These are phyloP conservation scores for Paramecium biaurelia DNA, from an alignment of 73 alveolate species.

Conservation along the genomic window DNA sequence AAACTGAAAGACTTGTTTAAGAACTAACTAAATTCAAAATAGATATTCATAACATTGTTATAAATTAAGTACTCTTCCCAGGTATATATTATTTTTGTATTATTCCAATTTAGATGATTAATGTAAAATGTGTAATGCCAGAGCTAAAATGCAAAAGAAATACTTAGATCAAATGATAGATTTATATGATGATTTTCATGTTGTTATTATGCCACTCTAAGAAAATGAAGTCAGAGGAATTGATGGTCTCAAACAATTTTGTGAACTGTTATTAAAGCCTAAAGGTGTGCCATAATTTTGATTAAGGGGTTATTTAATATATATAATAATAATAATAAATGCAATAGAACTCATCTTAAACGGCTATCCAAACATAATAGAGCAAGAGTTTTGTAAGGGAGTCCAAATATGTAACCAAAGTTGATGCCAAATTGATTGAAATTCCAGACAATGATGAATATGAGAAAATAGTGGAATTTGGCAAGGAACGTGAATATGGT, in stretches of 20 bases:
- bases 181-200: slow-evolving; percentile 94
- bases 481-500: slow-evolving; percentile 30
- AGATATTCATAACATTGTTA: slow-evolving; percentile 96
- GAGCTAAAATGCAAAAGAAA: slow-evolving; percentile 97
- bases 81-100: neutral
- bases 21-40: slow-evolving; percentile 95
- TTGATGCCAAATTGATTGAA: neutral
- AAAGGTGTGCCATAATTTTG: slow-evolving; percentile 42
- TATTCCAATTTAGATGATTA: slow-evolving; percentile 68
- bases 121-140: slow-evolving; percentile 94
- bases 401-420: neutral
- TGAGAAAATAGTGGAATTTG: neutral
- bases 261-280: slow-evolving; percentile 65
- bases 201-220: slow-evolving; percentile 88
- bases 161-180: slow-evolving; percentile 92
- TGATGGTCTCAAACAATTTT: slow-evolving; percentile 74
- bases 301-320: neutral
- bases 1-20: slow-evolving; percentile 97
- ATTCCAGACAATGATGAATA: slow-evolving; percentile 19
- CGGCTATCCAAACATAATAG: neutral
- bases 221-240: slow-evolving; percentile 98
- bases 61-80: slow-evolving; percentile 96
- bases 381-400: neutral
- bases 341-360: slow-evolving; percentile 13
- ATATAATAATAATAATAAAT: neutral